These are phyloP conservation scores for Serendipita sp. DNA, from an alignment of 768 basidiomycete genomes.

Conservation along the genomic window DNA sequence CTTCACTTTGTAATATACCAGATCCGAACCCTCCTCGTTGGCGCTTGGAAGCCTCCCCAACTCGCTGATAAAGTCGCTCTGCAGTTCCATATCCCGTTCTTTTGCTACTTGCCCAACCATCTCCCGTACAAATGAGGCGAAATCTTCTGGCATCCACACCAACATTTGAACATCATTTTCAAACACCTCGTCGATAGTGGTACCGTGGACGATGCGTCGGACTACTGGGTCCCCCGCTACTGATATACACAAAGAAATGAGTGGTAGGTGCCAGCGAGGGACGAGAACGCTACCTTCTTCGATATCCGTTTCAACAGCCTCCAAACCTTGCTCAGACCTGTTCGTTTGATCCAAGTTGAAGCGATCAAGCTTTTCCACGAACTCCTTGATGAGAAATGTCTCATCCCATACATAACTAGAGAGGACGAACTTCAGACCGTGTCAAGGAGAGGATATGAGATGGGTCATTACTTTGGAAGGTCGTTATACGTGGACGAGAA, in stretches of 20 bases:
- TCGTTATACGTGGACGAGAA: conserved; percentile 5
- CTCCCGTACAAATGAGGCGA: background rate
- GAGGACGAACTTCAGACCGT: background rate
- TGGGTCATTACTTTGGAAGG: background rate
- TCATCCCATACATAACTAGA: conserved; percentile 7
- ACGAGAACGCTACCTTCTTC: too few relatives aligned
- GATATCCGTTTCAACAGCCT: too few relatives aligned
- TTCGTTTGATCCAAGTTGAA: conserved; percentile 4
- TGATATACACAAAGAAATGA: too few relatives aligned
- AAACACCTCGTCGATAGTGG: background rate
- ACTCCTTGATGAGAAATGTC: conserved; percentile 4
- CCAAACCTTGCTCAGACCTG: too few relatives aligned
- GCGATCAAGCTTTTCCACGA: background rate
- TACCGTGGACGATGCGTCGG: conserved; percentile 1
- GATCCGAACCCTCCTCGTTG: background rate
- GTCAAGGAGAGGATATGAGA: background rate
- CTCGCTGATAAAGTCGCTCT: background rate
- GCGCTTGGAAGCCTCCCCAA: background rate
- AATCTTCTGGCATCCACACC: background rate
- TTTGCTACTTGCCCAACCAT: background rate
- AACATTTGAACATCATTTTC: background rate
- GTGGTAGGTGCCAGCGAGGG: too few relatives aligned
- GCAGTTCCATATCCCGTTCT: background rate
- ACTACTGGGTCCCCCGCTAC: background rate
- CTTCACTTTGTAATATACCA: background rate